phyloP scores from a whole-genome alignment of 2,329 filamentous ascomycete genomes.

The Fusarium verticillioides region DNA sequence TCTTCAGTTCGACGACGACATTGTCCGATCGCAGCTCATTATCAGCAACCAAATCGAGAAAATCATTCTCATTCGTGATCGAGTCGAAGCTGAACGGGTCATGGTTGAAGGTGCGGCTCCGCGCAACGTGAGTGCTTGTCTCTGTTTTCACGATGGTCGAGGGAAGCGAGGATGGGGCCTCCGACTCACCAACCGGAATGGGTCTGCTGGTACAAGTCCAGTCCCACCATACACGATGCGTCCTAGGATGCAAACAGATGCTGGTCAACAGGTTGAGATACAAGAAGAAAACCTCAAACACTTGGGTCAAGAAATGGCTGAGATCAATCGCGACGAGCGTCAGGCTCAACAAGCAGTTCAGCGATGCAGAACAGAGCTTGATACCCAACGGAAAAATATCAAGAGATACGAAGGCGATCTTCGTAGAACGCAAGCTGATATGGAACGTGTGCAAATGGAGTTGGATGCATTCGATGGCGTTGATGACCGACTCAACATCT shows the following conservation, averaged over 20 bases:
- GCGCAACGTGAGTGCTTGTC: constrained; percentile 77
- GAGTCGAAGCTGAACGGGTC: constrained; percentile 72
- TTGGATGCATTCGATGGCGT: constrained; percentile 75
- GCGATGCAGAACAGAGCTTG: constrained; percentile 58
- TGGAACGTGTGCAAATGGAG: constrained; percentile 63
- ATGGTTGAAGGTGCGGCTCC: constrained; percentile 73
- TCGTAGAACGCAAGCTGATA: constrained; percentile 70
- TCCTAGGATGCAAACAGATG: constrained; percentile 84
- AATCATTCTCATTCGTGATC: constrained; percentile 77
- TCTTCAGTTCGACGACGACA: constrained; percentile 82
- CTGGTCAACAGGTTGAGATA: constrained; percentile 70
- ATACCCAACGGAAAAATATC: constrained; percentile 55
- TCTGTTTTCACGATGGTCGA: constrained; percentile 72
- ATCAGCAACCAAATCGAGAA: constrained; percentile 88
- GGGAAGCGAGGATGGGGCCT: constrained; percentile 66
- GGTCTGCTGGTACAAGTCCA: constrained; percentile 56
- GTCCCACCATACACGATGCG: constrained; percentile 60
- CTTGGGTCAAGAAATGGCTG: constrained; percentile 64
- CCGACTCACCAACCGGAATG: constrained; percentile 61
- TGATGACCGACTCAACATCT: constrained; percentile 71
- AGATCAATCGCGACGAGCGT: constrained; percentile 61
- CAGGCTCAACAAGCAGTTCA: constrained; percentile 60
- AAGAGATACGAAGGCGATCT: constrained; percentile 61
- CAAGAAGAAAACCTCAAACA: constrained; percentile 63
- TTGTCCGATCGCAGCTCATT: constrained; percentile 83